Evolutionary conservation across 495 filamentous ascomycete genomes (phyloP).

Genomic region (Podospora pseudopauciseta): DNA sequence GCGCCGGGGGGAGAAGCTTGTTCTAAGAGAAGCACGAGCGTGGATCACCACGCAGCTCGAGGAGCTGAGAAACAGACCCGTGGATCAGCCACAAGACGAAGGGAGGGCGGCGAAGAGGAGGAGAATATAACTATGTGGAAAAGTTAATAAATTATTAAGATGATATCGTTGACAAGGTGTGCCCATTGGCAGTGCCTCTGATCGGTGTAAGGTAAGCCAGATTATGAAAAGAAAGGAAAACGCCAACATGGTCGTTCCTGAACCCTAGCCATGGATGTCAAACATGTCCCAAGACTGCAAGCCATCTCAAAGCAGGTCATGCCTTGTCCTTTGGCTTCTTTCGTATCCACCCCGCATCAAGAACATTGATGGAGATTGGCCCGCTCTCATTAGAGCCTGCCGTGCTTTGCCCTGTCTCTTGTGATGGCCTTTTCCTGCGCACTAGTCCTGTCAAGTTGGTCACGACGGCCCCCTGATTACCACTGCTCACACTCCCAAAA

Average conservation of each 20-base stretch:
- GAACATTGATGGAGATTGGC: slow-evolving; percentile 22
- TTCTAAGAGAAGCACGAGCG: slow-evolving; percentile 50
- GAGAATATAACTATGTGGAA: slow-evolving; percentile 12
- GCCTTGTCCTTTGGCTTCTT: slow-evolving; percentile 21
- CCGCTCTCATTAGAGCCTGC: slow-evolving; percentile 10
- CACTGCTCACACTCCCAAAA: slow-evolving; percentile 3
- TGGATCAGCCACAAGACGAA: slow-evolving; percentile 14
- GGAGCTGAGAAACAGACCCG: slow-evolving; percentile 8
- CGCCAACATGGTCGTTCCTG: not conserved
- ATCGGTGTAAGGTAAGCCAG: not conserved
- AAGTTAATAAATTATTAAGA: not conserved
- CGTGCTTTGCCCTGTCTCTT: slow-evolving; percentile 8
- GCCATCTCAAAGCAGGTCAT: not conserved
- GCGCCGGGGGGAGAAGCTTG: slow-evolving; percentile 73
- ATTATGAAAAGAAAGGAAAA: not conserved
- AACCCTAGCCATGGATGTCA: not conserved
- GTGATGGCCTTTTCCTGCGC: slow-evolving; percentile 37
- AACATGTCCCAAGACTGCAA: not conserved
- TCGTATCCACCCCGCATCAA: slow-evolving; percentile 26
- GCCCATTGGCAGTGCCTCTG: not conserved
- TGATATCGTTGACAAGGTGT: not conserved
- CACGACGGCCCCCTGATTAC: slow-evolving; percentile 1
- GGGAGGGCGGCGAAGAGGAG: slow-evolving; percentile 25
- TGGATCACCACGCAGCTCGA: slow-evolving; percentile 21
- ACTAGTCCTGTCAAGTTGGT: slow-evolving; percentile 38